Base-by-base conservation (phyloP, 176 grass and related monocot genomes). In the Urochloa ruziziensis region DNA sequence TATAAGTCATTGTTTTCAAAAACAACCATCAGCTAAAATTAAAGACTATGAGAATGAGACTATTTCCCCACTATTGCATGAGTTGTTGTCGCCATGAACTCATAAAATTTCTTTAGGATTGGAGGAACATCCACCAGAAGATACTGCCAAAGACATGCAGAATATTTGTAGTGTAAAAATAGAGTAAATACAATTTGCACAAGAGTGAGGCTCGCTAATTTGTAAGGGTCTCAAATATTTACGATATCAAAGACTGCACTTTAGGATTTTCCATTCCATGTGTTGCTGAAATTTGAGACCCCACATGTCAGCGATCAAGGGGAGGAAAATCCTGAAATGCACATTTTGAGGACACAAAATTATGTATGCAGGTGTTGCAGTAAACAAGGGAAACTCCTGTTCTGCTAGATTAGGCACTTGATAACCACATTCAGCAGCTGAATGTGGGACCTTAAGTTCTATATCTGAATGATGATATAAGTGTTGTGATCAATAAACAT, bases 71-170 rank as follows among this genome's bases (percentile, higher is more conserved):
- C n/a, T n/a, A n/a, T n/a, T n/a, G n/a, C n/a, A n/a, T n/a, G n/a
- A n/a, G n/a, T n/a, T n/a, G n/a, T n/a, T n/a, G n/a, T n/a, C n/a
- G n/a, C n/a, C n/a, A n/a, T n/a, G n/a, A n/a, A n/a, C n/a, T n/a
- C n/a, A n/a, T n/a, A n/a, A n/a, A n/a, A n/a, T n/a, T n/a, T n/a
- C n/a, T n/a, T n/a, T n/a, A n/a, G n/a, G n/a, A n/a, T n/a, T n/a
- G n/a, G n/a, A 77, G 92, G 92, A 79, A 80, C 84, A 82, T 91
- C 92, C 77, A 86, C 72, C 28, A 94, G 82, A 90, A 91, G 92
- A 90, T 94, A 84, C 92, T 92, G 78, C 84, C 79, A 82, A 89
- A 70, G 2, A 79, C 9, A 69, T 44, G 37, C 37, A 46, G 62
- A 69, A 34, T 84, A 70, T 67, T 57, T 80, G 47, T 4, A 39